Percentiles rank a stretch among this genome's conserved stretches.
Evolutionary conservation across 1,284 basidiomycete genomes (phyloP).

Genomic region (Takashimella koratensis): DNA sequence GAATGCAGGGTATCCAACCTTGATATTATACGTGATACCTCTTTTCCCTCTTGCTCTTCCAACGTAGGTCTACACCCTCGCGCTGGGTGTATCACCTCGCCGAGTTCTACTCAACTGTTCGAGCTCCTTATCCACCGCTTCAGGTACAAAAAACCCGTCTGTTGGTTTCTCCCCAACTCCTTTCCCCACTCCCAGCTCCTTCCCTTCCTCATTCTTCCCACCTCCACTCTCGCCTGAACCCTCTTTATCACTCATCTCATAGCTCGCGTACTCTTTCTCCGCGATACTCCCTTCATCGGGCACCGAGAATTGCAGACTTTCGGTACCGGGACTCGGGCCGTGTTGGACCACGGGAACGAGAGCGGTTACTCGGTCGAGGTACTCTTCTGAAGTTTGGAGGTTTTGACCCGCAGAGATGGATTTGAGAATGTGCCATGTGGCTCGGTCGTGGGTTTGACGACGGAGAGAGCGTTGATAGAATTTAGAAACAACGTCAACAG

Average conservation of each 20-base stretch:
- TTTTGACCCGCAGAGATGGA: constrained; percentile 47
- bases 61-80: not conserved
- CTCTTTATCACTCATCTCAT: constrained; percentile 16
- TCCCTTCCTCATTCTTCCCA: constrained; percentile 1
- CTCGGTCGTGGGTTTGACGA: constrained; percentile 61
- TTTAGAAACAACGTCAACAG: constrained; percentile 64
- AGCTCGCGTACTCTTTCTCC: constrained; percentile 32
- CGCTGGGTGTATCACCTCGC: not conserved
- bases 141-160: constrained; percentile 16
- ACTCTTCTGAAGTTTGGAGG: constrained; percentile 32
- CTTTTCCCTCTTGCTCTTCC: not conserved
- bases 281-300: constrained; percentile 42
- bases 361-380: constrained; percentile 30
- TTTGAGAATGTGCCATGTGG: constrained; percentile 43
- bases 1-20: no score
- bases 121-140: constrained; percentile 15
- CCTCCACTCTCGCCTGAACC: constrained; percentile 6
- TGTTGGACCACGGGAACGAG: constrained; percentile 27
- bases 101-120: constrained; percentile 1
- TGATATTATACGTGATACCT: no score
- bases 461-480: constrained; percentile 76
- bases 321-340: constrained; percentile 4
- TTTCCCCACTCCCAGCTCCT: not conserved
- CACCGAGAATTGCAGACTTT: constrained; percentile 2
- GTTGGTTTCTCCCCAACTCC: not conserved